Conservation (phyloP, 306 rosid genomes). For the Malus fusca region DNA sequence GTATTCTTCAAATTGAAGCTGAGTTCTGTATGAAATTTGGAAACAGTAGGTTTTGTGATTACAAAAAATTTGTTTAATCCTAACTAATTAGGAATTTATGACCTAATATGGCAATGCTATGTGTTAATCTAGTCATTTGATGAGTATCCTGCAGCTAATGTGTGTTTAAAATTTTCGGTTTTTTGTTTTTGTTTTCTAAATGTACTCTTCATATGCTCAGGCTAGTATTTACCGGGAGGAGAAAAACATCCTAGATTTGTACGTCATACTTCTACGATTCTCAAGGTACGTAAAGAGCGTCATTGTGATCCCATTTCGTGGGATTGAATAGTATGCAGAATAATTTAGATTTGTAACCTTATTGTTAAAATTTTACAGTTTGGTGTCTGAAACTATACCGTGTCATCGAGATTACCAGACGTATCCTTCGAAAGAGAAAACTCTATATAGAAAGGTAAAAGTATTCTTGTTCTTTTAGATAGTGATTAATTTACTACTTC, state of each 20-base stretch:
- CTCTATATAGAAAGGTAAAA: slow-evolving; percentile 52
- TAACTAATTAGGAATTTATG: background rate
- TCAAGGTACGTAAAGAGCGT: slow-evolving; percentile 48
- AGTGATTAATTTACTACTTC: background rate
- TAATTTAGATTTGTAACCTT: background rate
- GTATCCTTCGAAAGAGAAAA: slow-evolving; percentile 48
- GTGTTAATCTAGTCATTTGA: background rate
- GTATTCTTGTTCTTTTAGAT: slow-evolving; percentile 2
- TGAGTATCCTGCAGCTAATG: background rate
- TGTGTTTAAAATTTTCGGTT: background rate
- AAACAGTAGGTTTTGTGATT: background rate
- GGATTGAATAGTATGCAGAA: background rate
- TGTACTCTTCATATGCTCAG: slow-evolving; percentile 31
- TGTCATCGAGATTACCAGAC: slow-evolving; percentile 72
- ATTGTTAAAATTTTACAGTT: slow-evolving; percentile 34
- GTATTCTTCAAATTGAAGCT: background rate
- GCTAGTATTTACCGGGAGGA: slow-evolving; percentile 76
- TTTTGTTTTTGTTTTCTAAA: background rate
- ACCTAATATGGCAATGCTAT: background rate
- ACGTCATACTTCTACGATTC: slow-evolving; percentile 83
- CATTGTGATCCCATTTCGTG: slow-evolving; percentile 7
- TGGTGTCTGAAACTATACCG: slow-evolving; percentile 93
- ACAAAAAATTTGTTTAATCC: background rate
- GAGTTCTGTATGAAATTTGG: no score
- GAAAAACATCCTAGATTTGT: slow-evolving; percentile 80